A percentile compares a stretch with the other conserved stretches of the same genome.
These are phyloP conservation scores for Fusarium continuum DNA, from an alignment of 2,329 filamentous ascomycete genomes.

Conservation along the genomic window DNA sequence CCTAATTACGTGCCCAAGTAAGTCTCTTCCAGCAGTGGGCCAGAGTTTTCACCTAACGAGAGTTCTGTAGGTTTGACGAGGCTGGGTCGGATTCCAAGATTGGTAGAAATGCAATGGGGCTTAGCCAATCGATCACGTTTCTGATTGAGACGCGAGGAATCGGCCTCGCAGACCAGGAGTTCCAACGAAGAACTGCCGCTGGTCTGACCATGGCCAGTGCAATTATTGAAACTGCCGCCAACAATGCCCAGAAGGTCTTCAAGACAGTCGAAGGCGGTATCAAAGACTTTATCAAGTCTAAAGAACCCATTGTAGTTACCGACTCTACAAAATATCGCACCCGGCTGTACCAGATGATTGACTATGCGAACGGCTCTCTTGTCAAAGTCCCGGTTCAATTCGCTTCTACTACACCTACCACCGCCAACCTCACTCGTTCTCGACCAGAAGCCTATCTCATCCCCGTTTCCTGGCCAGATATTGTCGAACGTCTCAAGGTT, in stretches of 20 bases:
- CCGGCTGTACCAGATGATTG: conserved; percentile 41
- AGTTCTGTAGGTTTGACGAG: conserved; percentile 34
- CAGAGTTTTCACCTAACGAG: fast-evolving
- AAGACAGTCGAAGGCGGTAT: conserved; percentile 41
- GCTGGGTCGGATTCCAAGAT: conserved; percentile 45
- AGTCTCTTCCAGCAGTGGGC: fast-evolving
- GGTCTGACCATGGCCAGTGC: conserved; percentile 43
- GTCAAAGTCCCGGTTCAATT: conserved; percentile 44
- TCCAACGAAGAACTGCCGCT: conserved; percentile 43
- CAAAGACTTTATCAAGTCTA: conserved; percentile 40
- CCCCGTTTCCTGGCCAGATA: conserved; percentile 42
- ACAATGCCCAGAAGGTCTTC: conserved; percentile 42
- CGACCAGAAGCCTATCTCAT: conserved; percentile 46
- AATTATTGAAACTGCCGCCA: conserved; percentile 44
- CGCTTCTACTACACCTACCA: conserved; percentile 42
- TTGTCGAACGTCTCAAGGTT: conserved; percentile 40
- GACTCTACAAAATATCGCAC: conserved; percentile 37
- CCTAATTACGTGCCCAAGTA: conserved; percentile 24
- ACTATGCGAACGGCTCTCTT: conserved; percentile 39
- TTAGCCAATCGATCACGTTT: conserved; percentile 45
- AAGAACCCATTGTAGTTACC: conserved; percentile 44
- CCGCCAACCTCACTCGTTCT: conserved; percentile 44
- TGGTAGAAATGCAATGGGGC: conserved; percentile 44
- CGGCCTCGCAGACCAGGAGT: conserved; percentile 45
- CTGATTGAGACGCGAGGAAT: conserved; percentile 47